phyloP scores from a whole-genome alignment of 768 basidiomycete genomes.

The Pisolithus albus region DNA sequence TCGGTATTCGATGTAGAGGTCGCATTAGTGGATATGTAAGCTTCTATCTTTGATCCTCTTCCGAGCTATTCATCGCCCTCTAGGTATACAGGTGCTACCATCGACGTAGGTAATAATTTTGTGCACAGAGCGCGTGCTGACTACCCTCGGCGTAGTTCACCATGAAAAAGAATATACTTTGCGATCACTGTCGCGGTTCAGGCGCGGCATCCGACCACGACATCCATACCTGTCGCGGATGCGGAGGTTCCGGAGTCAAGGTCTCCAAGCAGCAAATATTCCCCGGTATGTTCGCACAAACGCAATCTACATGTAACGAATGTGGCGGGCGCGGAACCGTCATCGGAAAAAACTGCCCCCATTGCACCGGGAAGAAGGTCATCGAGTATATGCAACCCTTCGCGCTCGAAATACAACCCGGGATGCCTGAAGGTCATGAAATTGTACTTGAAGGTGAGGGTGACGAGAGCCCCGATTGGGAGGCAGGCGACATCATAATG shows the following conservation, averaged over 20 bases:
- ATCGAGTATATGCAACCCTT: conserved; percentile 74
- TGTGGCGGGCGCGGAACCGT: conserved; percentile 80
- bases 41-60: conserved; percentile 2
- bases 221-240: conserved; percentile 80
- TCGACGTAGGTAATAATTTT: conserved; percentile 55
- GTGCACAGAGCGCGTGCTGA: conserved; percentile 4
- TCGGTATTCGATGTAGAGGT: conserved; percentile 82
- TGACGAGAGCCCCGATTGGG: conserved; percentile 95
- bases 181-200: conserved; percentile 94
- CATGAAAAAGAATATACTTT: conserved; percentile 86
- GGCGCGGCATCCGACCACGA: conserved; percentile 88
- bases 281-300: conserved; percentile 93
- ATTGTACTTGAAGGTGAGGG: conserved; percentile 94
- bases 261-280: conserved; percentile 87
- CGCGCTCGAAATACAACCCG: conserved; percentile 78
- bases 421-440: conserved; percentile 91
- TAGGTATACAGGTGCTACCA: conserved; percentile 78
- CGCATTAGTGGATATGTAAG: conserved; percentile 75
- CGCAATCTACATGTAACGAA: conserved; percentile 74
- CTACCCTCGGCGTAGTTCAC: conserved; percentile 58
- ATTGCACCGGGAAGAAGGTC: conserved; percentile 78
- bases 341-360: conserved; percentile 72
- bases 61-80: conserved; percentile 5
- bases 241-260: conserved; percentile 80
- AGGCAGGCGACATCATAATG: conserved; percentile 88